A percentile compares a stretch with the other conserved stretches of the same genome.
phyloP scores from a whole-genome alignment of 2,329 filamentous ascomycete species.

The Hymenoscyphus scutula region DNA sequence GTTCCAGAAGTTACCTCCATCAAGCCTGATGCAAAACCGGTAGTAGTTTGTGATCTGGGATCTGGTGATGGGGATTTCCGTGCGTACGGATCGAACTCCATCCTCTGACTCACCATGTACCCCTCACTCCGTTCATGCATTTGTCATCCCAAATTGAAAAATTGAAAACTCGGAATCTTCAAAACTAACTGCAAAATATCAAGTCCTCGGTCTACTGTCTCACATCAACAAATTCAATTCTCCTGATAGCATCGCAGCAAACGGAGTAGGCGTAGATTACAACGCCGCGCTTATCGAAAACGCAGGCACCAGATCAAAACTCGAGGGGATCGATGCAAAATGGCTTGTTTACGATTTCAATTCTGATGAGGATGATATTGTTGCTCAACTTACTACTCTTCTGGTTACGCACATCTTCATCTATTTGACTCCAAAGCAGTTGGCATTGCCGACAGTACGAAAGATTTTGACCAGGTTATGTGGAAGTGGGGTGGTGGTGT shows the following conservation, averaged over 20 bases:
- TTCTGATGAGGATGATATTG: slow-evolving; percentile 24
- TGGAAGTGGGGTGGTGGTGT: slow-evolving; percentile 22
- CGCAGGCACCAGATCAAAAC: slow-evolving; percentile 18
- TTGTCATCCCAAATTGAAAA: background rate
- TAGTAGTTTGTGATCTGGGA: slow-evolving; percentile 27
- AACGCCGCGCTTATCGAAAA: slow-evolving; percentile 23
- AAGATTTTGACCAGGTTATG: slow-evolving; percentile 19
- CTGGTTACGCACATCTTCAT: slow-evolving; percentile 27
- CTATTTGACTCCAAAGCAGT: slow-evolving; percentile 26
- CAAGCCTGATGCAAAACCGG: slow-evolving; percentile 8
- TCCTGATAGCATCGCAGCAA: slow-evolving; percentile 5
- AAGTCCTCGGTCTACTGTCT: slow-evolving; percentile 24
- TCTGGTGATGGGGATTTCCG: slow-evolving; percentile 29
- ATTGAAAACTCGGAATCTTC: background rate
- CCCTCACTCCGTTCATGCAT: slow-evolving; percentile 1
- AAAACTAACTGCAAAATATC: slow-evolving; percentile 10
- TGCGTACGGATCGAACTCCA: slow-evolving; percentile 12
- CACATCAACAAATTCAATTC: slow-evolving; percentile 19
- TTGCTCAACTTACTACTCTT: slow-evolving; percentile 16
- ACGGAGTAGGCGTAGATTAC: slow-evolving; percentile 28
- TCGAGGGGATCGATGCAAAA: slow-evolving; percentile 9
- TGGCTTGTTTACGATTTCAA: slow-evolving; percentile 30
- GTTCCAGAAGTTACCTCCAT: slow-evolving; percentile 8
- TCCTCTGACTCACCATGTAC: background rate
- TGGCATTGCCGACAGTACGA: slow-evolving; percentile 22